A percentile compares a stretch with the other conserved stretches of the same genome.
Conservation (phyloP, 2,329 filamentous ascomycete genomes). For the Rachicladosporium sp. region DNA sequence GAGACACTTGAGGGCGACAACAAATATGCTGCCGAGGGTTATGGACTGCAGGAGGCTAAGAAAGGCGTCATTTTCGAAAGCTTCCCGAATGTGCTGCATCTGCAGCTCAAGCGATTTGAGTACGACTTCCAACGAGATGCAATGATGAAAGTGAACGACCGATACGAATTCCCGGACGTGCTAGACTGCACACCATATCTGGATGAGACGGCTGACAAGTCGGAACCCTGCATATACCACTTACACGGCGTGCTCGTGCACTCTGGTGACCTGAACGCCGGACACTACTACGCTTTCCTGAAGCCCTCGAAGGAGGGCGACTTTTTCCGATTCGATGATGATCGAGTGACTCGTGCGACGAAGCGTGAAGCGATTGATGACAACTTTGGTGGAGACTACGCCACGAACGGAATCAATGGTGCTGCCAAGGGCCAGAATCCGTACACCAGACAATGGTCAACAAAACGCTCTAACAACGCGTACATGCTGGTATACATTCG, state of each 20-base stretch:
- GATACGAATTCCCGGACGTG: slow-evolving; percentile 75
- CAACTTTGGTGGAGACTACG: slow-evolving; percentile 85
- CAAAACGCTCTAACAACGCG: slow-evolving; percentile 67
- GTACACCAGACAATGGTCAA: slow-evolving; percentile 51
- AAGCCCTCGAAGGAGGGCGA: slow-evolving; percentile 86
- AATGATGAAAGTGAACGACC: slow-evolving; percentile 98
- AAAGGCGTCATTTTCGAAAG: slow-evolving; percentile 96
- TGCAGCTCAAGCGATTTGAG: slow-evolving; percentile 94
- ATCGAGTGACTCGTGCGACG: slow-evolving; percentile 89
- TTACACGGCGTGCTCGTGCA: slow-evolving; percentile 92
- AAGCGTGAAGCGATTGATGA: slow-evolving; percentile 87
- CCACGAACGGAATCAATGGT: slow-evolving; percentile 41
- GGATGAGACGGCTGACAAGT: slow-evolving; percentile 71
- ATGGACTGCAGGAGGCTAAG: slow-evolving; percentile 88
- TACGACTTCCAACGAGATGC: slow-evolving; percentile 93
- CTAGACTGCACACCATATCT: slow-evolving; percentile 82
- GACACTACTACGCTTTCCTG: slow-evolving; percentile 95
- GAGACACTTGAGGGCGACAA: slow-evolving; percentile 97
- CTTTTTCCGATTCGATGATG: slow-evolving; percentile 96
- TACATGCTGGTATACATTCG: slow-evolving; percentile 99
- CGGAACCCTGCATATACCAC: slow-evolving; percentile 83
- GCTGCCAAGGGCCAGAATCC: slow-evolving; percentile 48
- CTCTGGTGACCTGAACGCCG: slow-evolving; percentile 90
- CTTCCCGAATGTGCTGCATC: slow-evolving; percentile 85
- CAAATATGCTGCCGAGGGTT: slow-evolving; percentile 88